Percentiles rank a stretch among this genome's conserved stretches.
Evolutionary conservation across 2,329 filamentous ascomycete genomes (phyloP).

Genomic region (Trichoderma koningiopsis): DNA sequence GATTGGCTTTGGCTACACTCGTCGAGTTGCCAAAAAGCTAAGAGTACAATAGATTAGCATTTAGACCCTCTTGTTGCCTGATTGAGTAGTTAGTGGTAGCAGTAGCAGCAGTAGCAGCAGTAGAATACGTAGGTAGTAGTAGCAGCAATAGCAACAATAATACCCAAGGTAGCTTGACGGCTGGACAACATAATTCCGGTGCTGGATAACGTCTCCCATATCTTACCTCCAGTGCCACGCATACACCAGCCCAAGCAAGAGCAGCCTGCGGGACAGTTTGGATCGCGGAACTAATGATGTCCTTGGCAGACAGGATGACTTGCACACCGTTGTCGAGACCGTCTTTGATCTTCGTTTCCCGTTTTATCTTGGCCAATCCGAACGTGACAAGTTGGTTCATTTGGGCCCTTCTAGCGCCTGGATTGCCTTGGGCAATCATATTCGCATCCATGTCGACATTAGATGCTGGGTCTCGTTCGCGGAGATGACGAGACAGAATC

Average conservation of each 20-base stretch:
- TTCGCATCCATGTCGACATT: neutral
- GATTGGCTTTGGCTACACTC: slow-evolving; percentile 34
- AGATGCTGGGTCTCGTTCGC: neutral
- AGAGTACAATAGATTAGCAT: neutral
- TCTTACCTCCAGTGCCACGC: slow-evolving; percentile 38
- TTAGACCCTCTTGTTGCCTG: neutral
- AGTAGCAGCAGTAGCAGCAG: no score
- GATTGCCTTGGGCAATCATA: neutral
- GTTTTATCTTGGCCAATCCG: slow-evolving; percentile 36
- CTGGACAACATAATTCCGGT: no score
- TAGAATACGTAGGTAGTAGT: no score
- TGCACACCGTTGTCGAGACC: slow-evolving; percentile 32
- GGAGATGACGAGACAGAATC: slow-evolving; percentile 28
- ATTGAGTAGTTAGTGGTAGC: neutral
- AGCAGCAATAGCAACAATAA: no score
- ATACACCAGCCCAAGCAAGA: slow-evolving; percentile 43
- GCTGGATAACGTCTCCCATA: no score
- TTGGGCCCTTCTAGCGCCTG: slow-evolving; percentile 28
- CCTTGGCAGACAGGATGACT: slow-evolving; percentile 32
- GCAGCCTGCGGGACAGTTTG: slow-evolving; percentile 39
- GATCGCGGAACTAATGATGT: slow-evolving; percentile 34
- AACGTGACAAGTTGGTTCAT: slow-evolving; percentile 37
- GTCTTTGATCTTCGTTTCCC: slow-evolving; percentile 32
- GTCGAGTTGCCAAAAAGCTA: slow-evolving; percentile 38
- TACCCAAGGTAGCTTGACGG: no score